Base-by-base conservation (phyloP, 1,284 basidiomycete species). In the Xerocomus cyaneibrunnescens region DNA sequence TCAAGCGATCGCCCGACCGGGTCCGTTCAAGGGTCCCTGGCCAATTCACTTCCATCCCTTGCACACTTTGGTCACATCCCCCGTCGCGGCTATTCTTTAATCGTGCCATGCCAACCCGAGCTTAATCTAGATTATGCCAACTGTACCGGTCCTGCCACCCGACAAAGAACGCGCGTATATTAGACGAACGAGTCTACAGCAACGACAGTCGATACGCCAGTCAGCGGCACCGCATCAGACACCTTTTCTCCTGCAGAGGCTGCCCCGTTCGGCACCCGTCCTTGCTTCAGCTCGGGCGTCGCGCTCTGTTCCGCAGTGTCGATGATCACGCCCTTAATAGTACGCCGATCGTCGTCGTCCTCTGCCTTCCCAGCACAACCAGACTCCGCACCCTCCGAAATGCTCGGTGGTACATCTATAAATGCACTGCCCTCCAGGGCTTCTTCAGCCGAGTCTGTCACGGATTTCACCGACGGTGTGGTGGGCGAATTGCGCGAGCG, bases 301-400 rank as follows among this genome's bases (percentile, higher is more conserved):
- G 48, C 52, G 31, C 55, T 49, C 31, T 49, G 54, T 41, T 67
- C 71, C 6, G 52, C 62, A 40, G n/a, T 16, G 47, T 69, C 72
- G 25, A 58, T 58, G 16, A 62, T 65, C 51, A 73, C 69, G 1
- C 74, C 78, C 48, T 79, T 78, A 60, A 87, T 82, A 13, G 84
- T 85, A 54, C 73, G 74, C 51, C 81, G 72, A 66, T 87, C 84
- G 46, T 81, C 80, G 21, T 83, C 81, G 46, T 77, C 76, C 3
- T 72, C 72, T 51, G 35, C 41, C 55, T 45, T 65, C 35, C 49
- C 48, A 4, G 31, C 34, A 4, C 38, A 40, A 12, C 31, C 55
- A 35, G 21, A 27, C 30, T 46, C 62, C 5, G 21, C 45, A 35
- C 8, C 54, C 17, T 55, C 55, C 41, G 45, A 48, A 39, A 53